Base-by-base conservation (phyloP, 1,139 yeast species). In the Lodderomyces oxycetoniae region DNA sequence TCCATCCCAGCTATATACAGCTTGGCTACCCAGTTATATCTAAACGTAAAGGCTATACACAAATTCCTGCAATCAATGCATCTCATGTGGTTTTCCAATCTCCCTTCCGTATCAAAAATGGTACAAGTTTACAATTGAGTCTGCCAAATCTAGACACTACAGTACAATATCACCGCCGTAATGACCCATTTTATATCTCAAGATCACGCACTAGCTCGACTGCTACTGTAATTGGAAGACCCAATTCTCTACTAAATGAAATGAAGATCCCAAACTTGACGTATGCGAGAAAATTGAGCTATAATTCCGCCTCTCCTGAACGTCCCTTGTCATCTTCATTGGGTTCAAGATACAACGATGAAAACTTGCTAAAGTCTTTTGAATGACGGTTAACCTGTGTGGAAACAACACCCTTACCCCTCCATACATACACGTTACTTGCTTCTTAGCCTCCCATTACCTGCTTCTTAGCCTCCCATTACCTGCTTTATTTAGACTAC, bases 311-410 rank as follows among this genome's bases (percentile, higher is more conserved):
- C 5, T 59, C 67, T 1, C 65, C 67, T 2, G 67, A 61, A 22
- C 43, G 66, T 33, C 67, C 67, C 2, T 37, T 46, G 5, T 57
- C 65, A 2, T n/a, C n/a, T n/a, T 53, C 67, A 2, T 51, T 61
- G 19, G 69, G 67, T 4, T 59, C 64, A 2, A 41, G 67, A 20
- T 63, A 48, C 39, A 67, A 63, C 33, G 64, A 60, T 24, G 49
- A 52, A 33, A 60, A 61, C 42, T 44, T 62, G 38, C 38, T 60
- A 10, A 64, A 54, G 39, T 56, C 65, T 6, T n/a, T 35, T 58
- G 14, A 44, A 44, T 34, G 47, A 45, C 28, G 33, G 46, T 22
- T 56, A 53, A 38, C 57, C 53, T 16, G 44, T 46, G 10, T 61
- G 67, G 68, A 58, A 50, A 31, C 59, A 41, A 30, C 17, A 13